These are phyloP conservation scores for Pythium coloratum DNA, from an alignment of 352 stramenopile species.

Conservation along the genomic window DNA sequence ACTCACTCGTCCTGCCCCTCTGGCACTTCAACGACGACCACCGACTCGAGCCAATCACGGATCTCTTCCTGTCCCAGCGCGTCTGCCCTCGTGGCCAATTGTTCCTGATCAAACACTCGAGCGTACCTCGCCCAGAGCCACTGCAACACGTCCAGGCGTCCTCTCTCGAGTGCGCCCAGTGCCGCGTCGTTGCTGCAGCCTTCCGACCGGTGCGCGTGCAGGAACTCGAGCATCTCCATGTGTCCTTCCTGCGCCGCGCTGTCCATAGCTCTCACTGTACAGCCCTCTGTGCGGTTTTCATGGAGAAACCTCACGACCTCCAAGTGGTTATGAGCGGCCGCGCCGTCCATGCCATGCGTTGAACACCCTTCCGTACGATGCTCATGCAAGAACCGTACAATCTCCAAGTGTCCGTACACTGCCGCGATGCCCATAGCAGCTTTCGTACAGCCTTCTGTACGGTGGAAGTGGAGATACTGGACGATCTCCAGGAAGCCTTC, in stretches of 20 bases:
- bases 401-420: conserved; percentile 47
- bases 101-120: conserved; percentile 15
- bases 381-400: conserved; percentile 58
- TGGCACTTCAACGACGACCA: background rate
- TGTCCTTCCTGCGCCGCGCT: conserved; percentile 28
- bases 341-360: conserved; percentile 61
- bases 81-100: conserved; percentile 17
- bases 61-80: conserved; percentile 8
- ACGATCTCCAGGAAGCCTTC: conserved; percentile 52
- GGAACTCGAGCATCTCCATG: conserved; percentile 32
- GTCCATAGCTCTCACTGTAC: conserved; percentile 32
- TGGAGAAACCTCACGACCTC: conserved; percentile 56
- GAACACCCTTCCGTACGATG: conserved; percentile 59
- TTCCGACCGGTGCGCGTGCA: conserved; percentile 20
- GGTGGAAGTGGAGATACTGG: conserved; percentile 56
- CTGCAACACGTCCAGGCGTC: conserved; percentile 24
- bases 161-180: conserved; percentile 22
- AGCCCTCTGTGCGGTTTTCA: conserved; percentile 55
- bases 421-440: conserved; percentile 66
- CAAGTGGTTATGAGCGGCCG: conserved; percentile 52
- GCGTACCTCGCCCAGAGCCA: conserved; percentile 28
- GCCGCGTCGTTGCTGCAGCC: conserved; percentile 29
- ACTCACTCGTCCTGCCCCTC: background rate
- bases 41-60: conserved; percentile 17
- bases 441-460: conserved; percentile 53